Evolutionary conservation across 2,329 filamentous ascomycete genomes (phyloP), one percentile per base, ranked within the genome.

Genomic region (Colletotrichum truncatum): DNA sequence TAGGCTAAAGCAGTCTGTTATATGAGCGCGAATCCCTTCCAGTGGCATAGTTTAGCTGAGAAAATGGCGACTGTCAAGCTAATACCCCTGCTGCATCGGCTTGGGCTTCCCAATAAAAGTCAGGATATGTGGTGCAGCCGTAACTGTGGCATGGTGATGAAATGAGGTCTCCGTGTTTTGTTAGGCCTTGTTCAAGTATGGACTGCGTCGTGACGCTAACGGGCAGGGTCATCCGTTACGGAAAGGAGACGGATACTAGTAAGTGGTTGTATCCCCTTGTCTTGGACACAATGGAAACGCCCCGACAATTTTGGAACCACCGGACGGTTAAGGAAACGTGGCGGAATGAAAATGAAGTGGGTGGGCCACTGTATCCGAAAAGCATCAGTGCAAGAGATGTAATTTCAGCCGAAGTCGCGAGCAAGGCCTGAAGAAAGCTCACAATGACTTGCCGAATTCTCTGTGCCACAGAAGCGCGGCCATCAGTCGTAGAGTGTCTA

Each of bases 91-190:
- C n/a, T 16, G 36, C 23, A 34, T 23, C 43, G 34, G 45, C n/a
- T 53, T 39, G 26, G 12, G 16, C 21, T 43, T 23, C 57, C 28
- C 28, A 36, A 36, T 11, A 16, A 43, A 18, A 28, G 18, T 32
- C 23, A 55, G 32, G 41, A 54, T 21, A 28, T 28, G 54, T 23
- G 51, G 34, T 41, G 49, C 51, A 49, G 49, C 57, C 49, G 23
- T 38, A 28, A 23, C 41, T 18, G 58, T 65, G 62, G 57, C 43
- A 65, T 48, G 57, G 28, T 38, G 45, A 53, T 38, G 34, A 45
- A 62, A 65, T 62, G 57, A 62, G 41, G 34, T 39, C 41, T 55
- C 38, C 39, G 45, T 51, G 61, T 45, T 52, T n/a, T 53, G 45
- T 46, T 34, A 16, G 45, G 30, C 14, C 23, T 25, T 7, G 28